Conservation (phyloP, 805 yeast genomes). For the Debaryomyces maramus region DNA sequence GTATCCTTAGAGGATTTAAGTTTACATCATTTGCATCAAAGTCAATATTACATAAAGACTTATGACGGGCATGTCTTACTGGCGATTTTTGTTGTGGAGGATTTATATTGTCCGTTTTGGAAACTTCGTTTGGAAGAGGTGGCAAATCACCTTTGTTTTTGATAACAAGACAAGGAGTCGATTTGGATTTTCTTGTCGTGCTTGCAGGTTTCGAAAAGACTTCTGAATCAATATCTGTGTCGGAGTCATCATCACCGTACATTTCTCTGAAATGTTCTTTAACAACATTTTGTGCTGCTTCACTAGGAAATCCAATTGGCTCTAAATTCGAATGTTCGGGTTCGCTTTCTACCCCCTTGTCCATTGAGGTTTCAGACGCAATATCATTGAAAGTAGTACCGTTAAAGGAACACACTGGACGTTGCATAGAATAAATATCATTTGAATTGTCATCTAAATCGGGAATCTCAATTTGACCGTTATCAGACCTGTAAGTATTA, state of each 20-base stretch:
- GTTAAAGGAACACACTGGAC: conserved; percentile 12
- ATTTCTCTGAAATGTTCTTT: conserved; percentile 26
- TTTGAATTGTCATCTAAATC: conserved; percentile 26
- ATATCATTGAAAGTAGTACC: conserved; percentile 30
- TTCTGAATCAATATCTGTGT: conserved; percentile 32
- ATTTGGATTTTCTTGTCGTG: conserved; percentile 14
- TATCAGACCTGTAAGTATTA: neutral
- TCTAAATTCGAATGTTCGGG: conserved; percentile 20
- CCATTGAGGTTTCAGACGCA: conserved; percentile 17
- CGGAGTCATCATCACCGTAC: conserved; percentile 26
- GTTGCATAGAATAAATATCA: neutral
- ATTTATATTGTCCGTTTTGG: neutral
- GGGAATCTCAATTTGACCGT: conserved; percentile 45
- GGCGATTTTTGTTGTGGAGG: conserved; percentile 14
- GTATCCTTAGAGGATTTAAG: too few species aligned
- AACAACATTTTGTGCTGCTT: conserved; percentile 28
- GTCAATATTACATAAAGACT: conserved; percentile 37
- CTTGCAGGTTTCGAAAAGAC: conserved; percentile 13
- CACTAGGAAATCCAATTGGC: conserved; percentile 38
- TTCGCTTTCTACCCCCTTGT: neutral
- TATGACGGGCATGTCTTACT: conserved; percentile 37
- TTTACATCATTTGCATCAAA: conserved; percentile 13
- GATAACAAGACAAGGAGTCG: conserved; percentile 20
- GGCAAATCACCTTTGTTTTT: conserved; percentile 5
- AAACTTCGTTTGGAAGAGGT: conserved; percentile 5